Percentiles rank a stretch among this genome's conserved stretches.
phyloP scores from a whole-genome alignment of 2,329 filamentous ascomycete genomes.

The Cladophialophora yegresii region DNA sequence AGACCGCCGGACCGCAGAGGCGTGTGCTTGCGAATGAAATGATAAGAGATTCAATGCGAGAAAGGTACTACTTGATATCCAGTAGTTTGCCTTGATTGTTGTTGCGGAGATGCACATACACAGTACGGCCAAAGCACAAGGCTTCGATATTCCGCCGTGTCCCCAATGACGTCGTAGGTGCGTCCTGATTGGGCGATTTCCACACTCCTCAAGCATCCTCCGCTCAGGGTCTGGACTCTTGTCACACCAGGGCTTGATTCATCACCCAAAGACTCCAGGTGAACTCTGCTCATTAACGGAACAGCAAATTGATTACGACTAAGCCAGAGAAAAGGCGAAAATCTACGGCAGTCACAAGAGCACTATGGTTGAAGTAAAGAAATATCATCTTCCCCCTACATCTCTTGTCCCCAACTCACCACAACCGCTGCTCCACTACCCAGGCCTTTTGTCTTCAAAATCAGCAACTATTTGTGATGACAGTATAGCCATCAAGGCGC shows the following conservation, averaged over 20 bases:
- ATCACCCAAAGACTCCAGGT: not conserved
- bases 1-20: too few species aligned
- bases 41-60: not conserved
- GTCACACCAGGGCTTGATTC: not conserved
- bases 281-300: not conserved
- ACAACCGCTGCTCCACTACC: slow-evolving; percentile 57
- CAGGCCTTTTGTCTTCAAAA: slow-evolving; percentile 43
- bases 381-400: slow-evolving; percentile 47
- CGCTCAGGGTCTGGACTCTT: not conserved
- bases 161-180: not conserved
- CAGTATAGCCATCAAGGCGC: slow-evolving; percentile 39
- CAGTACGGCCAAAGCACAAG: not conserved
- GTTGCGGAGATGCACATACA: not conserved
- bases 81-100: not conserved
- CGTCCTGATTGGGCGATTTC: not conserved
- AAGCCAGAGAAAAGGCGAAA: not conserved
- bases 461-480: slow-evolving; percentile 29
- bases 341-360: not conserved
- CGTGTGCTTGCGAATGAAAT: not conserved
- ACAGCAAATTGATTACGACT: not conserved
- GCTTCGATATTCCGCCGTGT: not conserved
- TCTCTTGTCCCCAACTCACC: slow-evolving; percentile 55
- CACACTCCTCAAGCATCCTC: not conserved
- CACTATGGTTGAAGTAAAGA: slow-evolving; percentile 58
- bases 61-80: not conserved